These are phyloP conservation scores for Zygotorulaspora chibaensis DNA, from an alignment of 805 yeast genomes.

Conservation along the genomic window DNA sequence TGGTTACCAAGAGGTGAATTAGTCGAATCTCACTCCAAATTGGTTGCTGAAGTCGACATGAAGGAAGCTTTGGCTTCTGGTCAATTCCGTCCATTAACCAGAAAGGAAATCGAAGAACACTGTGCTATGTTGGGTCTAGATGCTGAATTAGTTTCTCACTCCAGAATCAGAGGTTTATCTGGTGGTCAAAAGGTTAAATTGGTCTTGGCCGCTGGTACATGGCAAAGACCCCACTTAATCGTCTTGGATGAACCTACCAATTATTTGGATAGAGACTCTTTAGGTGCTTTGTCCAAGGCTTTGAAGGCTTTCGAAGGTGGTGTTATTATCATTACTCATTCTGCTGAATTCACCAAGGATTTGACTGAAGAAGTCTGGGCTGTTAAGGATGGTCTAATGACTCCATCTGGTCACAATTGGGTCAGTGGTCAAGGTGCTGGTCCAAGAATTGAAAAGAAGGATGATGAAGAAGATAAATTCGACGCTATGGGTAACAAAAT, in stretches of 20 bases:
- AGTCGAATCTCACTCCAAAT: slow-evolving; percentile 94
- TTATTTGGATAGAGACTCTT: slow-evolving; percentile 98
- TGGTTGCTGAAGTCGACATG: slow-evolving; percentile 99
- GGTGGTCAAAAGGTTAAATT: slow-evolving; percentile 99
- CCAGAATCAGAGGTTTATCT: slow-evolving; percentile 99
- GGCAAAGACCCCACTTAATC: slow-evolving; percentile 99
- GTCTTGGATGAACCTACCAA: slow-evolving; percentile 99
- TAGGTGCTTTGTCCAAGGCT: slow-evolving; percentile 99
- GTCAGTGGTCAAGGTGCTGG: slow-evolving; percentile 99
- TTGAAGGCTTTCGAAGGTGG: slow-evolving; percentile 99
- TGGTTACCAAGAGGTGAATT: slow-evolving; percentile 99
- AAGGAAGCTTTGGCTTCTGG: slow-evolving; percentile 99
- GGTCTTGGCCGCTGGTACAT: slow-evolving; percentile 99
- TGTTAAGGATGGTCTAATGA: slow-evolving; percentile 95
- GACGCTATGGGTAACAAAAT: slow-evolving; percentile 99
- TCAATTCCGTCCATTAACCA: slow-evolving; percentile 99
- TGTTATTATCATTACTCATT: slow-evolving; percentile 98
- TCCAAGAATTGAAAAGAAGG: slow-evolving; percentile 98
- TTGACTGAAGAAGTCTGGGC: slow-evolving; percentile 99
- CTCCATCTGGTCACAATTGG: slow-evolving; percentile 99
- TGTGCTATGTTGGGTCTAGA: slow-evolving; percentile 98
- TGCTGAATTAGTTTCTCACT: slow-evolving; percentile 98
- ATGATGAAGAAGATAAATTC: slow-evolving; percentile 93
- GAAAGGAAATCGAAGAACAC: slow-evolving; percentile 99
- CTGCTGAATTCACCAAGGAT: slow-evolving; percentile 99